Conservation (phyloP, 2,329 filamentous ascomycete genomes). For the Pestalotiopsis sp. region DNA sequence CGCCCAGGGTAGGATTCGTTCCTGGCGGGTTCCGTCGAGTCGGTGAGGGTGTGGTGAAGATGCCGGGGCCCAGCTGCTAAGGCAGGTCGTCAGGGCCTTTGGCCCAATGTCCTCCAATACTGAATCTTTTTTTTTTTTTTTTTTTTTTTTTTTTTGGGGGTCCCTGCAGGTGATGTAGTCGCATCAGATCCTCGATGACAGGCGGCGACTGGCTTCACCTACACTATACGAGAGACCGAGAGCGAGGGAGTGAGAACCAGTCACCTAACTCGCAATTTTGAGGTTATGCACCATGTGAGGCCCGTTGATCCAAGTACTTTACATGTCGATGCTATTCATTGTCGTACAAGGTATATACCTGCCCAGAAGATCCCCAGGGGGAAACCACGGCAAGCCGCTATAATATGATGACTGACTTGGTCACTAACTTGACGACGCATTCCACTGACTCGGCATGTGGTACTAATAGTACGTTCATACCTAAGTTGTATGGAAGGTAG, state of each 20-base stretch:
- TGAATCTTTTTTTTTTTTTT: background rate
- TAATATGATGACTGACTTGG: background rate
- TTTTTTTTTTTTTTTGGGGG: background rate
- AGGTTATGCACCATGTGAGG: background rate
- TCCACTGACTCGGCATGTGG: background rate
- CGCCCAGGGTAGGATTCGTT: conserved; percentile 2
- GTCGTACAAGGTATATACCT: background rate
- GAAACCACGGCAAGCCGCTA: background rate
- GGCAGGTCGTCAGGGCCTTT: background rate
- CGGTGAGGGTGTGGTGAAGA: background rate
- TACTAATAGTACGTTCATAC: background rate
- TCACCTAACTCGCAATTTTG: background rate
- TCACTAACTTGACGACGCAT: background rate
- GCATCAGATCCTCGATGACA: background rate
- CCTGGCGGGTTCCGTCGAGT: conserved; percentile 9
- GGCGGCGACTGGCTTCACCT: background rate
- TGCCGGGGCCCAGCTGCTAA: background rate
- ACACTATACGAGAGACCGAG: background rate
- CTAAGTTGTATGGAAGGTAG: background rate
- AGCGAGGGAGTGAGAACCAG: background rate
- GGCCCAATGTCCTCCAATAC: background rate
- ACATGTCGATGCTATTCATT: background rate
- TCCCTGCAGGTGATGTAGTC: background rate
- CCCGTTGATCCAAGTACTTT: background rate
- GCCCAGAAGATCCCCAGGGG: background rate